Conservation (phyloP, 2,329 filamentous ascomycete genomes). For the Emergomyces pasteurianus region DNA sequence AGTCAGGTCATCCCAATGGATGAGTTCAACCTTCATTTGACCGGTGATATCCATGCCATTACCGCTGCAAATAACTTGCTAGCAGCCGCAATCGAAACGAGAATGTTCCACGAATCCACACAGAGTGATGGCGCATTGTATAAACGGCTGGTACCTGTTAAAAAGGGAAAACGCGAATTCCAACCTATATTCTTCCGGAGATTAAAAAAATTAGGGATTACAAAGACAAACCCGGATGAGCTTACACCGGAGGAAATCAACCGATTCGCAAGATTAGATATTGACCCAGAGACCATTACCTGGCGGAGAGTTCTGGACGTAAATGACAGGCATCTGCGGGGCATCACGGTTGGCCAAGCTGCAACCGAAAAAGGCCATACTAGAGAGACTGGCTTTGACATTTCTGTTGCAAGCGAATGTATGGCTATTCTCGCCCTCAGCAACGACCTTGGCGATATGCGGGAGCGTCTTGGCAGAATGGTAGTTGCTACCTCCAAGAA, state of each 20-base stretch:
- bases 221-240: slow-evolving; percentile 85
- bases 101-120: slow-evolving; percentile 95
- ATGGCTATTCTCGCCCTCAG: slow-evolving; percentile 97
- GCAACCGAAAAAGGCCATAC: slow-evolving; percentile 81
- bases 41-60: slow-evolving; percentile 95
- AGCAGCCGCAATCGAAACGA: slow-evolving; percentile 89
- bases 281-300: slow-evolving; percentile 92
- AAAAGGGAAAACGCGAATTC: slow-evolving; percentile 83
- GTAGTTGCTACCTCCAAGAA: slow-evolving; percentile 76
- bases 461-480: slow-evolving; percentile 88
- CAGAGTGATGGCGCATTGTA: slow-evolving; percentile 85
- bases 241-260: slow-evolving; percentile 80
- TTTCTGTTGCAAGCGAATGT: slow-evolving; percentile 92
- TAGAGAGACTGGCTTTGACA: slow-evolving; percentile 89
- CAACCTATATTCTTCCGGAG: slow-evolving; percentile 84
- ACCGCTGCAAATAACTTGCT: slow-evolving; percentile 94
- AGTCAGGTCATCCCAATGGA: slow-evolving; percentile 99
- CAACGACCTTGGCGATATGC: slow-evolving; percentile 76
- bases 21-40: slow-evolving; percentile 96
- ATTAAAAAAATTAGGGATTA: slow-evolving; percentile 88
- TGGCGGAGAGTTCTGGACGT: slow-evolving; percentile 95
- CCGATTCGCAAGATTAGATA: slow-evolving; percentile 86
- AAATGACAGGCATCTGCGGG: slow-evolving; percentile 86
- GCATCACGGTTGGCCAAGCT: slow-evolving; percentile 78
- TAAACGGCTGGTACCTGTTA: slow-evolving; percentile 72